Base-by-base conservation (phyloP, 1,284 basidiomycete species). In the Ustilago cynodontis region DNA sequence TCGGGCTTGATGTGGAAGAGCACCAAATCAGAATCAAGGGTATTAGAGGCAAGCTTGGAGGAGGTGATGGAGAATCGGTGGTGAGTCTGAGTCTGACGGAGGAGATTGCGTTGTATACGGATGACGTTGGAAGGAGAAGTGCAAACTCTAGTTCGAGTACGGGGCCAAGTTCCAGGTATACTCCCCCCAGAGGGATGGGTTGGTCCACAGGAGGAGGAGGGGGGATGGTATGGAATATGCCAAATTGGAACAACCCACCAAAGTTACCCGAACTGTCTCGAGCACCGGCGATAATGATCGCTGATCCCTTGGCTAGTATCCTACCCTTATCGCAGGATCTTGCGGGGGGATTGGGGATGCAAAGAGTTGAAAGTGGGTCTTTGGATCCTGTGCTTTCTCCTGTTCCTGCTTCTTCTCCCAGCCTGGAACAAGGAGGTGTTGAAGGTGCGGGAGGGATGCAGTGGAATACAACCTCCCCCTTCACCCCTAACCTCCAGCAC, bases 101-200 rank as follows among this genome's bases (percentile, higher is more conserved):
- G 29, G 72, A 75, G 49, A 75, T 75, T 9, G 72, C 72, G 22
- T 37, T 75, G 58, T 75, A 75, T 18, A 68, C 66, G 14, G 31
- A 45, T 2, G 72, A 75, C 28, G 64, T 59, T 13, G 62, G 52
- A 11, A 52, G 62, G 33, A 49, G 49, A 2, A 66, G 55, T 41
- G 51, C 43, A 8, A 58, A 39, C 33, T 45, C 29, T n/a, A 63
- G 60, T 37, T 18, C 49, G n/a, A 45, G 50, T 39, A 51, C 35
- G n/a, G 26, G n/a, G 11, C 37, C 20, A 11, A 58, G 43, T 43
- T 43, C 41, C 8, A 10, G 41, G 6, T 43, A 43, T 11, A 43
- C n/a, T 20, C 41, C 41, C 9, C 41, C 20, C n/a, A 43, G 16
- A 20, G n/a, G 41, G 8, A 4, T 3, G 16, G 26, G 58, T 18